Conservation (phyloP, 495 filamentous ascomycete species). For the Hyaloscypha hepaticicola region DNA sequence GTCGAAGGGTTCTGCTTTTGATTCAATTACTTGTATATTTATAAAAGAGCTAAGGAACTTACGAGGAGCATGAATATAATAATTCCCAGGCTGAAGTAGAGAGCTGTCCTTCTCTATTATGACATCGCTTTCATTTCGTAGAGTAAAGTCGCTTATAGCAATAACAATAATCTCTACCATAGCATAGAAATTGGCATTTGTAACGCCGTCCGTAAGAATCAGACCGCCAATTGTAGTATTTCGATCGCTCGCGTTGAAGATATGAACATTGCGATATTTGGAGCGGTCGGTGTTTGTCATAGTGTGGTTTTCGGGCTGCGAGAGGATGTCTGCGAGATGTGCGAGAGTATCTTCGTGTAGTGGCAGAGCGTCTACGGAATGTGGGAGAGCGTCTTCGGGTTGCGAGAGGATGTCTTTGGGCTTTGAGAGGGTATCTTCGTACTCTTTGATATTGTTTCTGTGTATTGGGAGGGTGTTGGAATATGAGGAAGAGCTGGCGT, state of each 20-base stretch:
- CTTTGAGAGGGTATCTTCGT: no score
- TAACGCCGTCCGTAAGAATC: conserved; percentile 36
- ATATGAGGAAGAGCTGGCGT: conserved; percentile 3
- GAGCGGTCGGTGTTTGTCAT: conserved; percentile 28
- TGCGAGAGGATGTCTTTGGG: conserved; percentile 5
- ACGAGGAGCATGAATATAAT: conserved; percentile 33
- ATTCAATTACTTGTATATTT: conserved; percentile 17
- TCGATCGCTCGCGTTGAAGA: conserved; percentile 35
- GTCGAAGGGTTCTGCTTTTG: conserved; percentile 25
- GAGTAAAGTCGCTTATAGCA: conserved; percentile 26
- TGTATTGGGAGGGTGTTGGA: not conserved
- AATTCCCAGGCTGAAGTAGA: conserved; percentile 33
- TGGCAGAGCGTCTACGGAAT: not conserved
- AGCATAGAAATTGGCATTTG: conserved; percentile 38
- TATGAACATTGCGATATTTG: conserved; percentile 28
- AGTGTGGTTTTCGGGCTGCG: not conserved
- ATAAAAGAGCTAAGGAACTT: conserved; percentile 19
- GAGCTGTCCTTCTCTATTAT: conserved; percentile 31
- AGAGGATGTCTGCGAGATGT: conserved; percentile 1
- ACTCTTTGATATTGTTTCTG: no score
- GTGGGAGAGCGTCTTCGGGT: conserved; percentile 11
- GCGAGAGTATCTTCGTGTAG: not conserved
- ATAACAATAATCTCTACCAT: conserved; percentile 37
- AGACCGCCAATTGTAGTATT: conserved; percentile 33
- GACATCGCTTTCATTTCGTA: conserved; percentile 31